Evolutionary conservation across 768 basidiomycete species (phyloP).

Genomic region (Amanita fuliginea): DNA sequence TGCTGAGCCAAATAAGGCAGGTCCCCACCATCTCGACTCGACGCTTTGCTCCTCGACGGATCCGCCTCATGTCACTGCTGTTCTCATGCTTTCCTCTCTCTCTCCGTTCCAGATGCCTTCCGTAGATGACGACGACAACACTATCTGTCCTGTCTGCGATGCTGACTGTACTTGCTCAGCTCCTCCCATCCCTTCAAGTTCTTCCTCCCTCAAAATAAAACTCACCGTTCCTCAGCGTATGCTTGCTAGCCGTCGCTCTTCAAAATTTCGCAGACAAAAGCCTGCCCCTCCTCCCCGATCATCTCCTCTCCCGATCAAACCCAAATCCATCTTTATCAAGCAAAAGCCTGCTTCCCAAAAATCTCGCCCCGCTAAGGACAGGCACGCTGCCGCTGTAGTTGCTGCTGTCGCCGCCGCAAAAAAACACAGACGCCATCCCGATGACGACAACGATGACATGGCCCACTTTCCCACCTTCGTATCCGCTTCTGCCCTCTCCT

Average conservation of each 20-base stretch:
- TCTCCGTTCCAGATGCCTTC: not conserved
- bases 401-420: slow-evolving; percentile 15
- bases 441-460: not conserved
- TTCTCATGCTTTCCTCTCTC: not conserved
- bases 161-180: slow-evolving; percentile 74
- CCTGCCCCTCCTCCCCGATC: slow-evolving; percentile 3
- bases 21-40: no score
- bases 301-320: slow-evolving; percentile 7
- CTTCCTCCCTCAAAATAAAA: slow-evolving; percentile 56
- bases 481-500: slow-evolving; percentile 47
- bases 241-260: slow-evolving; percentile 28
- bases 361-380: slow-evolving; percentile 9
- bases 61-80: not conserved
- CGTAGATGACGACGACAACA: slow-evolving; percentile 64
- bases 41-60: not conserved
- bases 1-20: not conserved
- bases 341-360: slow-evolving; percentile 11
- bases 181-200: slow-evolving; percentile 13
- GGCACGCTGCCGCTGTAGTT: slow-evolving; percentile 7
- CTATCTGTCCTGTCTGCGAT: slow-evolving; percentile 88
- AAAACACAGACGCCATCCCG: slow-evolving; percentile 25
- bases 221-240: slow-evolving; percentile 52
- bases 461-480: slow-evolving; percentile 55
- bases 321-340: slow-evolving; percentile 4
- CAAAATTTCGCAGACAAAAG: no score